These are phyloP conservation scores for Beauveria asiatica DNA, from an alignment of 2,329 filamentous ascomycete genomes.

Conservation along the genomic window DNA sequence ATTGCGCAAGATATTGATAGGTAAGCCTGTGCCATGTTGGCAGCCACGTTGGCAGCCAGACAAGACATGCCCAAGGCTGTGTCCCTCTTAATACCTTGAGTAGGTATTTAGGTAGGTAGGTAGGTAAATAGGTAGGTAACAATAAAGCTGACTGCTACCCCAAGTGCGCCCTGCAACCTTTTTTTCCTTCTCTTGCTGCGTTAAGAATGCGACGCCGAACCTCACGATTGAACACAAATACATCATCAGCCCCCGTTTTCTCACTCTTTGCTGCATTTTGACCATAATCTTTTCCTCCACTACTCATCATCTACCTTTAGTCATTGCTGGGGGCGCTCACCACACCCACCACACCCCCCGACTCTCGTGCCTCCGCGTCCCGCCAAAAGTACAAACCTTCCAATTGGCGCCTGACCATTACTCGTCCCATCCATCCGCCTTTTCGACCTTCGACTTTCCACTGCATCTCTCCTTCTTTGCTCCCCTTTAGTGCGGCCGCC, in stretches of 20 bases:
- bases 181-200: neutral
- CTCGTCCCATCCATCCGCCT: conserved; percentile 14
- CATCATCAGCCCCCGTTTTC: neutral
- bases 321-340: neutral
- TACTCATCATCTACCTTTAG: neutral
- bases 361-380: neutral
- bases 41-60: too few relatives aligned
- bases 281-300: neutral
- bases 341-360: neutral
- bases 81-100: neutral
- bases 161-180: neutral
- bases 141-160: neutral
- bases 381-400: conserved; percentile 17
- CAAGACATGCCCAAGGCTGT: neutral
- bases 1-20: too few relatives aligned
- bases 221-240: neutral
- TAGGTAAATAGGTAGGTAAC: too few relatives aligned
- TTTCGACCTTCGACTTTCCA: neutral
- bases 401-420: conserved; percentile 26
- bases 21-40: too few relatives aligned
- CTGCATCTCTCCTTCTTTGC: conserved; percentile 11
- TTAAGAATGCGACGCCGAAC: neutral
- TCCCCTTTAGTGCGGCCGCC: conserved; percentile 9
- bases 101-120: too few relatives aligned
- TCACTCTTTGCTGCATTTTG: neutral